Base-by-base conservation (phyloP, 106 monocot species). In the Alisma plantagoaquatica region DNA sequence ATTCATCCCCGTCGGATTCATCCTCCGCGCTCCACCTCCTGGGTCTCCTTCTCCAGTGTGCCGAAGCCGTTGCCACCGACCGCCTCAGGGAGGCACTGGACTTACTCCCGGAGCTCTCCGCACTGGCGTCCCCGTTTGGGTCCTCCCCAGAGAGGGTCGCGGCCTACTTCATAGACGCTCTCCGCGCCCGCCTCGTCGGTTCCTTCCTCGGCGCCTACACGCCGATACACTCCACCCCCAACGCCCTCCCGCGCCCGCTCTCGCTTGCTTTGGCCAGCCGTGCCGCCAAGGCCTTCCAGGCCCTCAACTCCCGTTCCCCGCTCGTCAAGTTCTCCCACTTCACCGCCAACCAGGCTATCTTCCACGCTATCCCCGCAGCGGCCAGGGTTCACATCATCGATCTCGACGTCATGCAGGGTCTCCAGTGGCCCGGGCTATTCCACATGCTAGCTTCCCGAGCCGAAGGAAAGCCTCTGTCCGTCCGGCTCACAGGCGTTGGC, bases 301-400 rank as follows among this genome's bases (percentile, higher is more conserved):
- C 50, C 54, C 76, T 70, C 77, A 77, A 86, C 49, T 41, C 71
- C 46, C 51, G 72, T 45, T 71, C 86, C 14, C 77, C 86, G 0
- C 57, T 77, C 27, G 63, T 75, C 55, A 81, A 81, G 57, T 87
- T 87, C 77, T 71, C 86, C n/a, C 81, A 87, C 64, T 87, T 87
- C 81, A 87, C 86, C 19, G 70, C 86, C 28, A 87, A 87, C 68
- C 86, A 87, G 58, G 81, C 86, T 23, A 87, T 87, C 70, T 62
- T 68, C 51, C 52, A 78, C 45, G 74, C 77, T 10, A 44, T 87
- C 44, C 35, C 35, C 35, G 14, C 35, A 6, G 14, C 35, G 57
- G 51, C 10, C 14, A n/a, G 31, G 17, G 51, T 64, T 7, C 63
- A 65, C 43, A 45, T 72, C 29, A 45, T 65, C 23, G 63, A 71